Evolutionary conservation across 495 filamentous ascomycete species (phyloP), one percentile per base, ranked within the genome.

Genomic region (Lophium mytilinum): DNA sequence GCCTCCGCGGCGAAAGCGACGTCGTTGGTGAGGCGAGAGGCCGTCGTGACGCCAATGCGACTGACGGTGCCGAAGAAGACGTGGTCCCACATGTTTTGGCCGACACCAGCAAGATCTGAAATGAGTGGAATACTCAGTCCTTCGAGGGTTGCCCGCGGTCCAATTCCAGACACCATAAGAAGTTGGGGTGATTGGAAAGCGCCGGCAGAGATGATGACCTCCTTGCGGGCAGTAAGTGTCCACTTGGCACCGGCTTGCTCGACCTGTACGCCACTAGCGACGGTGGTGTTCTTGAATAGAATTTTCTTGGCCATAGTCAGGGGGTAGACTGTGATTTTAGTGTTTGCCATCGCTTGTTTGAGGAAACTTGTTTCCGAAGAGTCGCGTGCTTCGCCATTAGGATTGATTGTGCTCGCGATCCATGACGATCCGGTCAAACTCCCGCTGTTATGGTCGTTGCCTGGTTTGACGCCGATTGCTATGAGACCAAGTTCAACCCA

Each of bases 31-130:
- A 73, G 10, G 37, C 56, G 42, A 15, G 68, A 67, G 36, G 65
- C 66, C 2, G 51, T 53, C 15, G 46, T 37, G 40, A 61, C 51
- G 37, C 52, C 47, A 12, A 62, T 57, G n/a, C 55, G 34, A 58
- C 55, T 56, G 18, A 14, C 24, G 11, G 57, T 30, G 33, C 39
- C 24, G 36, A 62, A 49, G 4, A 52, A 72, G 3, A 71, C 56
- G 33, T 76, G 74, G 49, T 80, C 79, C 68, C 64, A 66, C 47
- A 81, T 52, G 50, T 82, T 79, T 55, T 78, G 72, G 11, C 80
- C 80, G 9, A 82, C 78, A 11, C 78, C 78, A 0, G 75, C 69
- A 1, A 76, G 62, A 37, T 78, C 72, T 10, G 64, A 52, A 14
- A 79, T 47, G 1, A 77, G 61, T 0, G 71, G 56, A 30, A 69